A percentile compares a stretch with the other conserved stretches of the same genome.
Conservation (phyloP, 371 early-diverging fungal species). For the Circinella umbellata region DNA sequence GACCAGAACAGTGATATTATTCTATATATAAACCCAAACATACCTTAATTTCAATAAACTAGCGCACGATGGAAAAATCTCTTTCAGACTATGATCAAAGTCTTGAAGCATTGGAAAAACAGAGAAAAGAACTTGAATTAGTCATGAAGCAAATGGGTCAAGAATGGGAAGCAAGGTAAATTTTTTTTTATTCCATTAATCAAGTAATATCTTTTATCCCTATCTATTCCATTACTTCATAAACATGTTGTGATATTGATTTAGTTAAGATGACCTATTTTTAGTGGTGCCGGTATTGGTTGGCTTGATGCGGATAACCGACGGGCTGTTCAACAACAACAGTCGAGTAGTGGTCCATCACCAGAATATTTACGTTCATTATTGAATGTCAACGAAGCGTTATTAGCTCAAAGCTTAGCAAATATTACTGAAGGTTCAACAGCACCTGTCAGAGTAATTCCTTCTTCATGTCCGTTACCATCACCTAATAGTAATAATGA, state of each 20-base stretch:
- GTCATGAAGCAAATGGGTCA: constrained; percentile 54
- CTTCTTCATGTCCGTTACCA: constrained; percentile 1
- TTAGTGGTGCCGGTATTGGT: constrained; percentile 54
- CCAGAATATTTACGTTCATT: constrained; percentile 43
- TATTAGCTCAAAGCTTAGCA: constrained; percentile 40
- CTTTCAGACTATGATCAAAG: constrained; percentile 53
- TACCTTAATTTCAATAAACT: no score
- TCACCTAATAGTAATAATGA: neutral
- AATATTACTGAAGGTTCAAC: neutral
- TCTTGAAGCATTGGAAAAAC: constrained; percentile 46
- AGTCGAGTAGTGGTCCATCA: constrained; percentile 30
- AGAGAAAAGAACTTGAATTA: constrained; percentile 43
- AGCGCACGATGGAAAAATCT: constrained; percentile 41
- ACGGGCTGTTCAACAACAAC: constrained; percentile 16
- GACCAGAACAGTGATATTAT: no score
- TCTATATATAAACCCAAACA: no score
- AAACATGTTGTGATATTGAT: neutral
- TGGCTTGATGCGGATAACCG: constrained; percentile 46
- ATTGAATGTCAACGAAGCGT: constrained; percentile 40
- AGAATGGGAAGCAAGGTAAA: constrained; percentile 60
- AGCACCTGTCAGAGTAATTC: neutral
- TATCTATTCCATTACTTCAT: no score
- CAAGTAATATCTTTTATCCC: no score
- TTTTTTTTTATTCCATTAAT: neutral
- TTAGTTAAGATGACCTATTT: constrained; percentile 1